A percentile compares a stretch with the other conserved stretches of the same genome.
phyloP scores from a whole-genome alignment of 306 rosid genomes.

The Morella rubra region DNA sequence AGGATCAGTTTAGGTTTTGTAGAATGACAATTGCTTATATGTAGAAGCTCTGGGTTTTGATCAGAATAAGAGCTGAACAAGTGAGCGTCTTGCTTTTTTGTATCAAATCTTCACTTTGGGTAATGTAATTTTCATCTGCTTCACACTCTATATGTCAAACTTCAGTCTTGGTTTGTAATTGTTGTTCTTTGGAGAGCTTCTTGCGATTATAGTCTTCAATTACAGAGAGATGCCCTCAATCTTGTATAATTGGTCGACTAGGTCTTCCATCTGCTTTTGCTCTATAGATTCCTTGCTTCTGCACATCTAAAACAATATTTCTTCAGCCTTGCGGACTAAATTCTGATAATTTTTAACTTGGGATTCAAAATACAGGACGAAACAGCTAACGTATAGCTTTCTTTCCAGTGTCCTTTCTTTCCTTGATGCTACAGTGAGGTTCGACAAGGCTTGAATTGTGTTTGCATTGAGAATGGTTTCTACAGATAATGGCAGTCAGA shows the following conservation, averaged over 20 bases:
- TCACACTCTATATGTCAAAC: conserved; percentile 7
- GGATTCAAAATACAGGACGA: conserved; percentile 6
- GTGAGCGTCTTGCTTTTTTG: not conserved
- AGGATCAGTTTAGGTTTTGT: conserved; percentile 16
- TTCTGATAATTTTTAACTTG: not conserved
- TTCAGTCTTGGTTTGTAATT: not conserved
- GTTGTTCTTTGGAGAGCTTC: conserved; percentile 10
- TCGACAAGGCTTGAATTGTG: conserved; percentile 13
- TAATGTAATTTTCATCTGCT: conserved; percentile 3
- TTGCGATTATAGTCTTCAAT: conserved; percentile 1
- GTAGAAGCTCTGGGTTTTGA: conserved; percentile 8
- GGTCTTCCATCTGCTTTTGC: not conserved
- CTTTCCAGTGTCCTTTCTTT: not conserved
- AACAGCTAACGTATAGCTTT: not conserved
- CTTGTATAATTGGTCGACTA: conserved; percentile 7
- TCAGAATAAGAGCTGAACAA: not conserved
- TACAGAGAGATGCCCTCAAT: not conserved
- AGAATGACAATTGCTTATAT: not conserved
- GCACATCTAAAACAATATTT: not conserved
- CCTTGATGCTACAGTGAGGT: conserved; percentile 27
- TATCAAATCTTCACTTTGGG: not conserved
- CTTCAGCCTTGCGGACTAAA: not conserved
- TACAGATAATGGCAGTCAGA: conserved; percentile 43
- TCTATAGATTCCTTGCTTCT: conserved; percentile 25
- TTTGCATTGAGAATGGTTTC: conserved; percentile 46